These are phyloP conservation scores for Eragrostis curvula DNA, from an alignment of 176 grass and related monocot genomes.

Conservation along the genomic window DNA sequence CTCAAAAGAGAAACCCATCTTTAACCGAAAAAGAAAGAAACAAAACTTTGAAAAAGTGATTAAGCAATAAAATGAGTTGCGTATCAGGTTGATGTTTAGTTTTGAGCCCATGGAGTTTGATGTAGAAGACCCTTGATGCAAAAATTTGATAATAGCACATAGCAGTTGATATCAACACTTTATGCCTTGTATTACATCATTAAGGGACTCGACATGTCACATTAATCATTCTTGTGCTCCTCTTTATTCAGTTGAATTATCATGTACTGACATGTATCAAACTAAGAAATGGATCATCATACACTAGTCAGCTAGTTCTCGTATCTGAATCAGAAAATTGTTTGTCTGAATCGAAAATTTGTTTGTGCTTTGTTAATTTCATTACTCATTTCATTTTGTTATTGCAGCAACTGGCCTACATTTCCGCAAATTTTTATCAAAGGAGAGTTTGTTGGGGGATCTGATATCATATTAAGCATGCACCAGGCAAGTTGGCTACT, in stretches of 20 bases:
- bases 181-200: neutral
- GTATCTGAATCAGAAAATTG: neutral
- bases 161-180: neutral
- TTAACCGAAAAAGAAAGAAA: neutral
- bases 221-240: neutral
- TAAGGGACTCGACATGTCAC: neutral
- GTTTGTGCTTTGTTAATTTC: conserved; percentile 1
- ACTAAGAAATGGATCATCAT: neutral
- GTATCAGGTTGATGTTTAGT: conserved; percentile 6
- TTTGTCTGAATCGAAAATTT: too few species aligned
- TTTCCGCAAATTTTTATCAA: conserved; percentile 99
- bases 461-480: conserved; percentile 93
- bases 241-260: conserved; percentile 22
- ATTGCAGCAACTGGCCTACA: conserved; percentile 86
- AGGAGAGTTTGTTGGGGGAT: conserved; percentile 91
- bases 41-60: neutral
- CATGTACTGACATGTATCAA: neutral
- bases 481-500: conserved; percentile 71
- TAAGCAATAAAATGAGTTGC: neutral
- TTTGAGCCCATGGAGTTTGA: neutral
- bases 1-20: neutral
- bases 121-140: neutral
- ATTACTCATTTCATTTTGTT: conserved; percentile 12
- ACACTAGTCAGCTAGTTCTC: neutral
- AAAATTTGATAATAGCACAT: too few species aligned